A percentile compares a stretch with the other conserved stretches of the same genome.
These are phyloP conservation scores for Abelmoschus esculentus DNA, from an alignment of 345 rosid genomes.

Conservation along the genomic window DNA sequence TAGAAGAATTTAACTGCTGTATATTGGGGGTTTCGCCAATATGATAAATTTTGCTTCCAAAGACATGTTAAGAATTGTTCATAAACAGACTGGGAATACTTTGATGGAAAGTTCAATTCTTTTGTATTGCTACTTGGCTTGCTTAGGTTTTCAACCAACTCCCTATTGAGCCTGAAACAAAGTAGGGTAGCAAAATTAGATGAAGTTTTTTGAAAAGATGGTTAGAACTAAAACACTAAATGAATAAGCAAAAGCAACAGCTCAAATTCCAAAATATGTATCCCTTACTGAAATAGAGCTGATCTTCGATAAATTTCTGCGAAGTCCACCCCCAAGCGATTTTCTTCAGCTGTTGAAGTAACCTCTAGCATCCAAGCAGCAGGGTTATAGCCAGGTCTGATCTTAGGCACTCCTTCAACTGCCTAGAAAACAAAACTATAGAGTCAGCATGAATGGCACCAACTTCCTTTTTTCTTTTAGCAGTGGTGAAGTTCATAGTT, in stretches of 20 bases:
- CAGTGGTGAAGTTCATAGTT: background rate
- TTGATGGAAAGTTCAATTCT: conserved; percentile 72
- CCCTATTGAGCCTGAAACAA: conserved; percentile 55
- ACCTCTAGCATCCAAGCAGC: conserved; percentile 99
- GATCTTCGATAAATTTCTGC: conserved; percentile 82
- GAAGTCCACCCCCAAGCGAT: conserved; percentile 66
- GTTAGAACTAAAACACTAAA: background rate
- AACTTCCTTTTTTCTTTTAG: background rate
- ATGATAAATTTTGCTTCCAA: conserved; percentile 93
- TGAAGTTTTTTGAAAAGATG: conserved; percentile 10
- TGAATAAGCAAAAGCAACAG: background rate
- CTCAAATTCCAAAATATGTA: background rate
- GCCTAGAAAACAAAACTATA: conserved; percentile 36
- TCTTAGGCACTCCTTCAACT: conserved; percentile 77
- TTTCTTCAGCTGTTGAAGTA: conserved; percentile 71
- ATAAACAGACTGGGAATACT: conserved; percentile 66
- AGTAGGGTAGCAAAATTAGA: conserved; percentile 2
- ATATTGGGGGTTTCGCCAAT: conserved; percentile 95
- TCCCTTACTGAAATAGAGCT: conserved; percentile 57
- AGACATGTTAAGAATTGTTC: conserved; percentile 85
- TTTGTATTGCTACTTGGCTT: conserved; percentile 55
- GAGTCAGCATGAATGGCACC: conserved; percentile 7
- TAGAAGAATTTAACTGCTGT: conserved; percentile 96
- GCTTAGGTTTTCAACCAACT: conserved; percentile 65
- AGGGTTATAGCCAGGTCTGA: conserved; percentile 74